These are phyloP conservation scores for Pleurozium schreberi DNA, from an alignment of 225 moss, liverwort and hornwort genomes.

Conservation along the genomic window DNA sequence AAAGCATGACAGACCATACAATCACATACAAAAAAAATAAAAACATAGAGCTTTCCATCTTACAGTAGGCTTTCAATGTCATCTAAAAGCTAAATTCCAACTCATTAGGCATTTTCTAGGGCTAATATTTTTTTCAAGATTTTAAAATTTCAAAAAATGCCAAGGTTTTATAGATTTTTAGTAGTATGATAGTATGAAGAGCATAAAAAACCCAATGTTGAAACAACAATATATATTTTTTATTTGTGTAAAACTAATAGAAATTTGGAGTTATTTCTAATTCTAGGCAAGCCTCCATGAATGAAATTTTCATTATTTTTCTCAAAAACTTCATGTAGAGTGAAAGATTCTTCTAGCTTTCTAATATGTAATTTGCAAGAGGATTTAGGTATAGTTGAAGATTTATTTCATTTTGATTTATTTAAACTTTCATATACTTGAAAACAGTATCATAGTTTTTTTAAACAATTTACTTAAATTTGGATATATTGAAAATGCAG, in stretches of 20 bases:
- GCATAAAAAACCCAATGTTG: rapidly evolving
- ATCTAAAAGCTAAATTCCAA: rapidly evolving
- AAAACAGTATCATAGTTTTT: not conserved
- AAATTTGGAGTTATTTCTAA: not conserved
- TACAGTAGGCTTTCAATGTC: not conserved
- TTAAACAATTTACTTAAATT: too few species aligned
- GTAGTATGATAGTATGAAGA: rapidly evolving
- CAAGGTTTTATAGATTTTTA: not conserved
- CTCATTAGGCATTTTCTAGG: rapidly evolving
- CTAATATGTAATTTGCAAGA: too few species aligned
- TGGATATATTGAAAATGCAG: not conserved
- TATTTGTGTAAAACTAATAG: not conserved
- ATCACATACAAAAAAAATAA: not conserved
- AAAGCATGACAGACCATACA: not conserved
- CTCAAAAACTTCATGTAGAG: rapidly evolving
- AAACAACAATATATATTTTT: not conserved
- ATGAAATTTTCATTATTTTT: not conserved
- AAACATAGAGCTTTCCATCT: too few species aligned
- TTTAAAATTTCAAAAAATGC: not conserved
- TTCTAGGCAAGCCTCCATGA: rapidly evolving
- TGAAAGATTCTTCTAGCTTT: too few species aligned
- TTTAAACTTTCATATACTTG: not conserved
- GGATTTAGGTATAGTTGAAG: not conserved
- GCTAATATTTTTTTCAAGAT: too few species aligned
- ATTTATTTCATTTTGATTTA: not conserved